These are phyloP conservation scores for Wickerhamiella parazyma DNA, from an alignment of 805 yeast species.

Conservation along the genomic window DNA sequence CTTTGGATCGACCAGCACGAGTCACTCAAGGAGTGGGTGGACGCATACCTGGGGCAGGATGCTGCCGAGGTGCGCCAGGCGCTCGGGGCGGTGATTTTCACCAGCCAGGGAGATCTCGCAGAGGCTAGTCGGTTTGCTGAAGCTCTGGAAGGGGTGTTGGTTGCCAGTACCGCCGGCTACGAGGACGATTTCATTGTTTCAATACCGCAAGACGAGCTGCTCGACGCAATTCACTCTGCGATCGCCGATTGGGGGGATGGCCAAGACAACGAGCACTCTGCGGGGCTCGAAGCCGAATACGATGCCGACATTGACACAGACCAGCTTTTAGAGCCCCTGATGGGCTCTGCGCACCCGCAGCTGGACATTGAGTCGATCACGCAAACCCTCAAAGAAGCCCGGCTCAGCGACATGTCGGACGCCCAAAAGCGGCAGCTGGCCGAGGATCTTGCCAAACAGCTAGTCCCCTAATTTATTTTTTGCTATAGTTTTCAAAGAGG, in stretches of 20 bases:
- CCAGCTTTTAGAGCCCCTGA: neutral
- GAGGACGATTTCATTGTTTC: constrained; percentile 9
- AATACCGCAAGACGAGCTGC: constrained; percentile 1
- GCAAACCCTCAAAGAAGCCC: constrained; percentile 20
- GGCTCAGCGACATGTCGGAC: constrained; percentile 17
- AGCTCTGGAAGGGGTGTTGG: constrained; percentile 15
- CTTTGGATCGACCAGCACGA: constrained; percentile 27
- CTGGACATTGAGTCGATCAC: constrained; percentile 23
- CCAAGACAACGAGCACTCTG: too few relatives aligned
- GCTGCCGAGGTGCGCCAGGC: constrained; percentile 29
- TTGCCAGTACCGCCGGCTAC: constrained; percentile 10
- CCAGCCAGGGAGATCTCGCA: neutral
- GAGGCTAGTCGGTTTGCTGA: constrained; percentile 3
- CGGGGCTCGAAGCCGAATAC: too few relatives aligned
- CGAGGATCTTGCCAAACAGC: constrained; percentile 24
- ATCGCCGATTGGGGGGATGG: constrained; percentile 3
- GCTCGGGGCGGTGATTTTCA: constrained; percentile 25
- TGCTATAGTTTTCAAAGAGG: too few relatives aligned
- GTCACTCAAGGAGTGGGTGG: constrained; percentile 22
- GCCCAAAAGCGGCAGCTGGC: constrained; percentile 25
- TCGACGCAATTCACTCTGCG: constrained; percentile 3
- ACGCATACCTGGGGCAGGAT: constrained; percentile 22
- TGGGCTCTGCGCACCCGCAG: neutral
- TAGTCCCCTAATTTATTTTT: constrained; percentile 17
- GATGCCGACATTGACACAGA: too few relatives aligned